phyloP scores from a whole-genome alignment of 805 yeast species.

The Komagataella pastoris region DNA sequence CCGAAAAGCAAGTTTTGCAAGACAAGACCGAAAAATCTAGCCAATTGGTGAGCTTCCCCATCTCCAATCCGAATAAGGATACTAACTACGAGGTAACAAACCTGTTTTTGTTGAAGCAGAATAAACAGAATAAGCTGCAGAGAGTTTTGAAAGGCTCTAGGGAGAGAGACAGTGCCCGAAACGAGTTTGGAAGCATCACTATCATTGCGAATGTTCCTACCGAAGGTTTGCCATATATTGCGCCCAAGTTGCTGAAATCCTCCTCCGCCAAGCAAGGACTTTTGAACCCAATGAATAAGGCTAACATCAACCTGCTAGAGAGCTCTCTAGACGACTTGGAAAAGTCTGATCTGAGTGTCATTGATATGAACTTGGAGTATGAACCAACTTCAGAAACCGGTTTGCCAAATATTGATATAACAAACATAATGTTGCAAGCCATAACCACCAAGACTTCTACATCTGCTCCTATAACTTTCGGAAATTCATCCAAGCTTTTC shows the following conservation, averaged over 20 bases:
- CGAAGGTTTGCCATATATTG: conserved; percentile 5
- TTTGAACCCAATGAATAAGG: conserved; percentile 1
- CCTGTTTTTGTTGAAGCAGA: neutral
- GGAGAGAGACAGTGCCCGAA: neutral
- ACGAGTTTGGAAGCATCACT: conserved; percentile 1
- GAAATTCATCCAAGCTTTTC: neutral
- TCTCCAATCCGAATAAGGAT: neutral
- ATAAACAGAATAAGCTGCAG: neutral
- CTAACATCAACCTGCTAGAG: conserved; percentile 2
- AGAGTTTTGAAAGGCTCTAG: neutral
- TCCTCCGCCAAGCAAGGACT: neutral
- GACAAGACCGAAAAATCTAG: neutral
- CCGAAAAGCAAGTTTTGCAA: neutral
- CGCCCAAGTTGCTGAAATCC: conserved; percentile 2
- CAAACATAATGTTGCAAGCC: neutral
- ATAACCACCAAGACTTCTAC: neutral
- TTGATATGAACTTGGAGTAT: conserved; percentile 3
- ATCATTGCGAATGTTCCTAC: conserved; percentile 3
- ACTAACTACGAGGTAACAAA: neutral
- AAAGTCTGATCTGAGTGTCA: conserved; percentile 2
- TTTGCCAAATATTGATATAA: neutral
- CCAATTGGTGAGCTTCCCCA: neutral
- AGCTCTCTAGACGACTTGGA: conserved; percentile 2
- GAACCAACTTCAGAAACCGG: neutral
- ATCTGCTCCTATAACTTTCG: neutral